Percentiles rank a stretch among this genome's conserved stretches.
These are phyloP conservation scores for Leccinum truebloodii DNA, from an alignment of 768 basidiomycete species.

Conservation along the genomic window DNA sequence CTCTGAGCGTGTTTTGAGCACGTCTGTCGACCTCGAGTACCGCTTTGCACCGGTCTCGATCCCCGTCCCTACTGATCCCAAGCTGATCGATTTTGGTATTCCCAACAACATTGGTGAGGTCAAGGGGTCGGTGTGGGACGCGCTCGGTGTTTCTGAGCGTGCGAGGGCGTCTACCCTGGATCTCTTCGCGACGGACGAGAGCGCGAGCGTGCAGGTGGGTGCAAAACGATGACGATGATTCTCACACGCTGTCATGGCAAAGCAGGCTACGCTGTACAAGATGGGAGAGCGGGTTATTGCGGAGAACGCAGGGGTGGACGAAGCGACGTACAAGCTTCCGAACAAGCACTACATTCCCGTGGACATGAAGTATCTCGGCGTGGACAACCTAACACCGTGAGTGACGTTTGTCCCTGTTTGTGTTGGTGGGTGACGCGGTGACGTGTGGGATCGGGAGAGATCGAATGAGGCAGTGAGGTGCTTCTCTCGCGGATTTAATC, in stretches of 20 bases:
- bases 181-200: slow-evolving; percentile 83
- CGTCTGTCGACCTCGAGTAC: slow-evolving; percentile 78
- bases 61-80: slow-evolving; percentile 48
- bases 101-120: slow-evolving; percentile 35
- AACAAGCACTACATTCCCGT: slow-evolving; percentile 97
- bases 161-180: slow-evolving; percentile 72
- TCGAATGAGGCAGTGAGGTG: slow-evolving; percentile 7
- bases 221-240: rapidly evolving
- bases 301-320: slow-evolving; percentile 59
- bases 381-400: slow-evolving; percentile 72
- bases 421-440: slow-evolving; percentile 7
- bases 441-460: slow-evolving; percentile 21
- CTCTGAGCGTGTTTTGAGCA: slow-evolving; percentile 87
- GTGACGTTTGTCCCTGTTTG: slow-evolving; percentile 22
- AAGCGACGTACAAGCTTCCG: slow-evolving; percentile 74
- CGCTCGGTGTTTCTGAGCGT: slow-evolving; percentile 46
- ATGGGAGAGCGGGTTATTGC: slow-evolving; percentile 76
- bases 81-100: slow-evolving; percentile 50
- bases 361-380: slow-evolving; percentile 70
- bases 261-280: slow-evolving; percentile 87
- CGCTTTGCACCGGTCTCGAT: slow-evolving; percentile 54
- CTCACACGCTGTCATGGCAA: neutral
- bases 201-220: slow-evolving; percentile 87
- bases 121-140: slow-evolving; percentile 61
- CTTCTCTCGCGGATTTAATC: neutral